A percentile compares a stretch with the other conserved stretches of the same genome.
Conservation (phyloP, 1,284 basidiomycete genomes). For the Pterula multifida region DNA sequence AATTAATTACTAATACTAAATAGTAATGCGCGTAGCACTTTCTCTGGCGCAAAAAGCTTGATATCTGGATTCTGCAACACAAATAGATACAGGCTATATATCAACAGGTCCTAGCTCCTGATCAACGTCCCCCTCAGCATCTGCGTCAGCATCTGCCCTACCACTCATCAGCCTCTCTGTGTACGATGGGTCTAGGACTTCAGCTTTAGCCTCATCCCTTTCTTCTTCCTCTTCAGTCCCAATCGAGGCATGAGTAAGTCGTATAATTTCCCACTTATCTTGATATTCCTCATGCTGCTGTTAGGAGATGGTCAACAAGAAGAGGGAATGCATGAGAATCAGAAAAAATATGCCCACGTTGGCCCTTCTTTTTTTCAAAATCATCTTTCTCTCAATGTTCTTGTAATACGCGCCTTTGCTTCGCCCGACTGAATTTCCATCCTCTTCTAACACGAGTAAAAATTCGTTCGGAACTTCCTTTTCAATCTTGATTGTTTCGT, state of each 20-base stretch:
- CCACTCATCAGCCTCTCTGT: slow-evolving; percentile 21
- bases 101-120: neutral
- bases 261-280: slow-evolving; percentile 71
- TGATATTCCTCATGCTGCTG: slow-evolving; percentile 54
- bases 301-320: neutral
- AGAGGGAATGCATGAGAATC: slow-evolving; percentile 5
- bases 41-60: too few relatives aligned
- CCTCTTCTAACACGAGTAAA: slow-evolving; percentile 64
- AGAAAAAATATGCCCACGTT: slow-evolving; percentile 38
- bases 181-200: slow-evolving; percentile 43
- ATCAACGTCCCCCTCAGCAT: slow-evolving; percentile 32
- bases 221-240: slow-evolving; percentile 39
- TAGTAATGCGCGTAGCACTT: too few relatives aligned
- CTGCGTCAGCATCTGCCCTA: slow-evolving; percentile 18
- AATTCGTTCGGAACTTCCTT: slow-evolving; percentile 79
- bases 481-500: slow-evolving; percentile 74
- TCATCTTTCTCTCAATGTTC: slow-evolving; percentile 76
- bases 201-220: slow-evolving; percentile 37
- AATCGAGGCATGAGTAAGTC: slow-evolving; percentile 43
- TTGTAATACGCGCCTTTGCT: slow-evolving; percentile 76
- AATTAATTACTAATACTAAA: too few relatives aligned
- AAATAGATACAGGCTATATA: neutral
- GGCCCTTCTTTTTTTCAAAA: slow-evolving; percentile 73
- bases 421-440: slow-evolving; percentile 25
- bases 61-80: too few relatives aligned